phyloP scores from a whole-genome alignment of 176 grass and related monocot species.

The Areca catechu region DNA sequence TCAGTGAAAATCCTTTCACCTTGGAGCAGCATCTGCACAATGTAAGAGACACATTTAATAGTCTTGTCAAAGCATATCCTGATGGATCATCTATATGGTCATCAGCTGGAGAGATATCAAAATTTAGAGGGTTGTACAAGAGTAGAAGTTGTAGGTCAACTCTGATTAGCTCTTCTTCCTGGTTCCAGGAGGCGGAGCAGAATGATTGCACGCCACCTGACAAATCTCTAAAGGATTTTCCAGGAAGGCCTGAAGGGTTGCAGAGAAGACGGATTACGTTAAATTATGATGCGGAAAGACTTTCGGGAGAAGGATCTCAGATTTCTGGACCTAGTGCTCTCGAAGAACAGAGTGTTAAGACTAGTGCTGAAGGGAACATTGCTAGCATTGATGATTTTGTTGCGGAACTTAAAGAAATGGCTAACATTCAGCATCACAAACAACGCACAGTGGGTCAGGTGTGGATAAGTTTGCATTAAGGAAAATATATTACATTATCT shows the following conservation, averaged over 20 bases:
- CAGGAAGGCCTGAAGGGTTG: slow-evolving; percentile 53
- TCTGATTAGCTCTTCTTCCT: slow-evolving; percentile 35
- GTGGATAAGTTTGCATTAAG: background rate
- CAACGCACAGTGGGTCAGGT: slow-evolving; percentile 41
- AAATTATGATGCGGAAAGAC: slow-evolving; percentile 44
- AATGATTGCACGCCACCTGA: slow-evolving; percentile 55
- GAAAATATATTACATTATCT: too few relatives aligned
- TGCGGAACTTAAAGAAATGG: slow-evolving; percentile 81
- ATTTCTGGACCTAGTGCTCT: slow-evolving; percentile 54
- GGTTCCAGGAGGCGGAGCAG: slow-evolving; percentile 35
- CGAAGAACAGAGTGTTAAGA: slow-evolving; percentile 24
- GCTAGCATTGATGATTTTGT: slow-evolving; percentile 67
- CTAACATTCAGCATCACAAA: slow-evolving; percentile 57
- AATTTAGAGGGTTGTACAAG: slow-evolving; percentile 45
- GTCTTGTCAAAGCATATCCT: slow-evolving; percentile 25
- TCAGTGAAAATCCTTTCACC: slow-evolving; percentile 35
- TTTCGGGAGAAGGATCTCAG: slow-evolving; percentile 63
- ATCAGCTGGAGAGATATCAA: slow-evolving; percentile 23
- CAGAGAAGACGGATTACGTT: slow-evolving; percentile 31
- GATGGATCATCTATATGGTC: slow-evolving; percentile 25
- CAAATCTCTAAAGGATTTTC: slow-evolving; percentile 50
- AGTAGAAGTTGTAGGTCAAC: slow-evolving; percentile 75
- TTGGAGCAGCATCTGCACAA: slow-evolving; percentile 86
- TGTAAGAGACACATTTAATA: slow-evolving; percentile 53
- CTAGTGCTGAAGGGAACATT: slow-evolving; percentile 42